Conservation (phyloP, 768 basidiomycete species). For the Termitomyces sp. region DNA sequence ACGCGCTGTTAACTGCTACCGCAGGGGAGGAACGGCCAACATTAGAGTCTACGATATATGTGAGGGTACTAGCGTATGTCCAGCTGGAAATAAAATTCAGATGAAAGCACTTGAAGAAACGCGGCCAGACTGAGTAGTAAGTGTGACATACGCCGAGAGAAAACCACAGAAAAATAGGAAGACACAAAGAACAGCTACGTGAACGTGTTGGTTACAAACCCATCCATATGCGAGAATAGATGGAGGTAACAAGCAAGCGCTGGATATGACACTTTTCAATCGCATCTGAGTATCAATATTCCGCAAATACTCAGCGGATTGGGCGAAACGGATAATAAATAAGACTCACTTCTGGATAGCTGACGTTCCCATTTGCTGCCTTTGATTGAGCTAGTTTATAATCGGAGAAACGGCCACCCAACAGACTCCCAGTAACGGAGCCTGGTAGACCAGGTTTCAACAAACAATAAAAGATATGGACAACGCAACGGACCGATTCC, state of each 20-base stretch:
- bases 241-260: constrained; percentile 57
- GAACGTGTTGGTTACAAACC: constrained; percentile 59
- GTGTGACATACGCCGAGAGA: constrained; percentile 58
- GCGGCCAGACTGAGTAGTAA: background rate
- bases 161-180: constrained; percentile 74
- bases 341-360: constrained; percentile 59
- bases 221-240: constrained; percentile 71
- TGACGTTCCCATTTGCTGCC: constrained; percentile 34
- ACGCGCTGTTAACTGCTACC: constrained; percentile 72
- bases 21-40: constrained; percentile 74
- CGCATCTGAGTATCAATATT: constrained; percentile 53
- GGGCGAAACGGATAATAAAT: background rate
- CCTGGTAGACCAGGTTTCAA: constrained; percentile 21
- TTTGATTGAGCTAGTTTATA: constrained; percentile 32
- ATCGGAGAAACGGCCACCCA: constrained; percentile 46
- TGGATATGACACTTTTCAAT: constrained; percentile 55
- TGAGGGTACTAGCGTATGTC: constrained; percentile 68
- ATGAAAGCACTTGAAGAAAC: background rate
- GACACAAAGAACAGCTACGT: constrained; percentile 67
- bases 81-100: constrained; percentile 23
- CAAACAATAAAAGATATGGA: background rate
- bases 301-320: background rate
- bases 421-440: constrained; percentile 35
- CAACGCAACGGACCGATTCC: constrained; percentile 56
- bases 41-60: constrained; percentile 88